Base-by-base conservation (phyloP, 495 filamentous ascomycete species). In the Aspergillus mulundensis region DNA sequence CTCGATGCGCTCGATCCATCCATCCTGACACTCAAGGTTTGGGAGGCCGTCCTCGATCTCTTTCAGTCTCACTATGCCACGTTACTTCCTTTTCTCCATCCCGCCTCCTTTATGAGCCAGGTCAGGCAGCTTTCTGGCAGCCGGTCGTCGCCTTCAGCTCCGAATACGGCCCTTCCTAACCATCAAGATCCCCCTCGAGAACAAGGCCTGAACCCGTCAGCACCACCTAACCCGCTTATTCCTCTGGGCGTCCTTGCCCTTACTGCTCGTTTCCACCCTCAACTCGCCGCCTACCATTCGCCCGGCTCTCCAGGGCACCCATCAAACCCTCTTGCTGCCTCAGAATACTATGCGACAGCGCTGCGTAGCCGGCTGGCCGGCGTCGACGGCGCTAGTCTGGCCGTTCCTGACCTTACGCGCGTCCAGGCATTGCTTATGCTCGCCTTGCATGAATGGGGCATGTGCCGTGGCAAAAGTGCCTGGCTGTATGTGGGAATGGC, bases 1-100 rank as follows among this genome's bases (percentile, higher is more conserved):
- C 48, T 70, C 14, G 74, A 78, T 59, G 71, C 58, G n/a, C 66
- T 78, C 7, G 73, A 77, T 56, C 61, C 74, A n/a, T 68, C 72
- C 0, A 77, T 86, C 49, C 74, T 89, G 25, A 87, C 84, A n/a
- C 76, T 83, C 32, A 81, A 87, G 52, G 72, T 87, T 3, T 90
- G 85, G 85, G 82, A 83, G 59, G 81, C 71, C 30, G 67, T 90
- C 58, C 88, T 90, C 60, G 88, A 91, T 57, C 81, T 90, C 45
- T 95, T 90, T 67, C 85, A 91, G 70, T 76, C 88, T 15, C 88
- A 95, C 67, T 93, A 87, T 65, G 87, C 87, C 0, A 86, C 89
- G 0, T 84, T 92, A 46, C 77, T 95, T 45, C 89, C 90, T 3
- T 95, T 95, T 66, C 74, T 95, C 16, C 88, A 94, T 61, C 78